phyloP scores from a whole-genome alignment of 2,329 filamentous ascomycete species.

The Cordyceps cicadae region DNA sequence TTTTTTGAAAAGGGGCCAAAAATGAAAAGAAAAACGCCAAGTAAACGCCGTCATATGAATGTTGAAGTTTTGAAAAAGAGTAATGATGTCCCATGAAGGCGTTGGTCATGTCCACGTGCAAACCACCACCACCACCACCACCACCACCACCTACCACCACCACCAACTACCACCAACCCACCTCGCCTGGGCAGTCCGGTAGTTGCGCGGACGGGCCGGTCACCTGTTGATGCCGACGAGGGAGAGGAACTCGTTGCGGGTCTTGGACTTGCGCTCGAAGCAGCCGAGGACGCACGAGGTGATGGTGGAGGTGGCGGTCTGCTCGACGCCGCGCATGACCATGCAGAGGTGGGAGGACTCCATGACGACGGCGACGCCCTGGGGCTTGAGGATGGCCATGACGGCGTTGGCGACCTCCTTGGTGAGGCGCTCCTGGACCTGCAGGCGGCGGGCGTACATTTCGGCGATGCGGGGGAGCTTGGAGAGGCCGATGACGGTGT shows the following conservation, averaged over 20 bases:
- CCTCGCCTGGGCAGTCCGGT: background rate
- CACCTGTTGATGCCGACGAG: constrained; percentile 54
- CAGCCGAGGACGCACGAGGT: constrained; percentile 97
- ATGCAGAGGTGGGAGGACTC: constrained; percentile 95
- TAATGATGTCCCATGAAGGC: no score
- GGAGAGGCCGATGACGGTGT: constrained; percentile 87
- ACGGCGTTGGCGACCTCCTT: constrained; percentile 93
- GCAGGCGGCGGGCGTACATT: constrained; percentile 87
- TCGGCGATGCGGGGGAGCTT: constrained; percentile 94
- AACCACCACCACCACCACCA: no score
- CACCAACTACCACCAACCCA: no score
- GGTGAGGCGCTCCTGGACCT: constrained; percentile 93
- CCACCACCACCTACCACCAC: no score
- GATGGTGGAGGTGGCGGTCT: constrained; percentile 77
- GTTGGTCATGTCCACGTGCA: background rate
- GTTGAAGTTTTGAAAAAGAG: background rate
- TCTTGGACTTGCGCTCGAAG: constrained; percentile 88
- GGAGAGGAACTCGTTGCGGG: constrained; percentile 89
- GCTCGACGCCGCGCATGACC: constrained; percentile 98
- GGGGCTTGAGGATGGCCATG: constrained; percentile 84
- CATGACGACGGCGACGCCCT: constrained; percentile 95
- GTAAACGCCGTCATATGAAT: background rate
- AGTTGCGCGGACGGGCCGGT: background rate
- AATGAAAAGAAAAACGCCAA: background rate
- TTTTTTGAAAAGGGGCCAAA: background rate